Base-by-base conservation (phyloP, 2,329 filamentous ascomycete species). In the Metarhizium sp. region DNA sequence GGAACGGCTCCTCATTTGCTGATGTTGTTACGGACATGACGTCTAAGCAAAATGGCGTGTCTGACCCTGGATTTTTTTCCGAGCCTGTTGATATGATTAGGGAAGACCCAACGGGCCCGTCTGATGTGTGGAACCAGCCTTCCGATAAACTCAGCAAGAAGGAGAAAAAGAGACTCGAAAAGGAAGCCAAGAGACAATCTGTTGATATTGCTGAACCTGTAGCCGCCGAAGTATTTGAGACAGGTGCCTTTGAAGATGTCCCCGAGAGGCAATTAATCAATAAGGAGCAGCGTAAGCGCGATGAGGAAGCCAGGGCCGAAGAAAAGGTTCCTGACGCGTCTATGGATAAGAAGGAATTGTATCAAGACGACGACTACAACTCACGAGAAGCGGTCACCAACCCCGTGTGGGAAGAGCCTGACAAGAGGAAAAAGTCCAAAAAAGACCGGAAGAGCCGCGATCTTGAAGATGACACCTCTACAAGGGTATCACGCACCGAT, bases 1-100 rank as follows among this genome's bases (percentile, higher is more conserved):
- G 72, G 56, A 83, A 84, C 60, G 70, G 72, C 54, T 70, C 71
- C 16, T 76, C 82, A 6, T 78, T 73, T 55, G 72, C 73, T 1
- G 77, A 81, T 60, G 76, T 74, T 4, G 72, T 75, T 8, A 67
- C 71, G 3, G 75, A 79, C 54, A 62, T 77, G 50, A 54, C 55
- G 10, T 50, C 56, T 18, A 56, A 54, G 25, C 51, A 52, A 43
- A 52, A 56, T 48, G 14, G 58, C 25, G 55, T 65, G 16, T 65
- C 64, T 14, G 68, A 74, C 40, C 64, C 71, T 52, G 77, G 75
- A 1, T 76, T 75, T 59, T 69, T 77, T n/a, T 69, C 77, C 48
- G 75, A 73, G 11, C 78, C 82, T 59, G 65, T 75, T 11, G 73
- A 75, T 13, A 76, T 73, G 8, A 71, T 73, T 18, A 67, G 67